Evolutionary conservation across 2,329 filamentous ascomycete genomes (phyloP).

Genomic region (Cladosporium sp.): DNA sequence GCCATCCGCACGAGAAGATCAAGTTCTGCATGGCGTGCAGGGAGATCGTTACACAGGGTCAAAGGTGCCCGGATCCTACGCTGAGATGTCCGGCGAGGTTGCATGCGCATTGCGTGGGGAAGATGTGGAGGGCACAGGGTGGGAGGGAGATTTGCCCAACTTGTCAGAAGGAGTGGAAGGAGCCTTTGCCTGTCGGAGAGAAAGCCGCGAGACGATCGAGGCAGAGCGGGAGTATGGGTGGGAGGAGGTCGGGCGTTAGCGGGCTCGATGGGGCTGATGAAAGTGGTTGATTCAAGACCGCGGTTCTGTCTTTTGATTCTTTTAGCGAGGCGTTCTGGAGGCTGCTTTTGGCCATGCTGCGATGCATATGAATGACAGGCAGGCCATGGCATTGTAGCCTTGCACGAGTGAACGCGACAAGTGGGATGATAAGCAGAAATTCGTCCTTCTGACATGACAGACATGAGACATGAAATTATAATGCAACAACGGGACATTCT

Average conservation of each 20-base stretch:
- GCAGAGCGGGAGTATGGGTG: conserved; percentile 3
- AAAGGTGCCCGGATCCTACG: conserved; percentile 63
- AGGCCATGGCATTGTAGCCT: background rate
- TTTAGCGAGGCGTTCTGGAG: conserved; percentile 20
- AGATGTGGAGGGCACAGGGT: conserved; percentile 64
- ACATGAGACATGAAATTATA: conserved; percentile 13
- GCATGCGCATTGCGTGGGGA: conserved; percentile 71
- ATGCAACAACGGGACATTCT: conserved; percentile 11
- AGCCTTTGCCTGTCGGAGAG: conserved; percentile 51
- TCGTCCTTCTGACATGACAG: conserved; percentile 10
- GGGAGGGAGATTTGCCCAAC: conserved; percentile 60
- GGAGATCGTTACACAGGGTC: conserved; percentile 80
- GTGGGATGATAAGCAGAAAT: background rate
- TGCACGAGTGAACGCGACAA: background rate
- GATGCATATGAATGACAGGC: background rate
- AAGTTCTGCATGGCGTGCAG: conserved; percentile 85
- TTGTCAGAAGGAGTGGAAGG: conserved; percentile 50
- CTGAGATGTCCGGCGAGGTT: conserved; percentile 60
- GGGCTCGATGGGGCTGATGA: conserved; percentile 9
- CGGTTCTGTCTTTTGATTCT: background rate
- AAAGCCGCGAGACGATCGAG: conserved; percentile 34
- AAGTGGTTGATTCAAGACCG: conserved; percentile 13
- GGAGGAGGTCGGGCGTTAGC: conserved; percentile 13
- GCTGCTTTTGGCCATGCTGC: background rate
- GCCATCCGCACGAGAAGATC: conserved; percentile 60